Base-by-base conservation (phyloP, 306 rosid genomes). In the Albizia julibrissin region DNA sequence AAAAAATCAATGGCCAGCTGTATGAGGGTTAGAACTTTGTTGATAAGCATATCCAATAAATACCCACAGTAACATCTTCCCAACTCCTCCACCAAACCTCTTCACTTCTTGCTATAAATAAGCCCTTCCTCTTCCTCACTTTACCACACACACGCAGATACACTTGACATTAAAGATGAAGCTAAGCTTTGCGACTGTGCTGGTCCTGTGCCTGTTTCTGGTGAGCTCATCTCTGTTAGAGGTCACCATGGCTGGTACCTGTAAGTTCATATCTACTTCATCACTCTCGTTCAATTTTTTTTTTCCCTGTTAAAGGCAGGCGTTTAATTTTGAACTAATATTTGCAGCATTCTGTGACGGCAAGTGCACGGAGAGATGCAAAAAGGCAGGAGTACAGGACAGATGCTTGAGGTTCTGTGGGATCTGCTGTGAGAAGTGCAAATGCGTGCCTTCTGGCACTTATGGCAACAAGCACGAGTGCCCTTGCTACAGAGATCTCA, bases 381-480 rank as follows among this genome's bases (percentile, higher is more conserved):
- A 92, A 0, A 87, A 79, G 31, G 97, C 98, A 0, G 94, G 94
- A 74, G 72, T 79, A 59, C 61, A 74, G 77, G 92, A 91, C 37
- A 58, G 94, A 59, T 95, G 99, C 87, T 0, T 91, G 80, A 93
- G 44, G 79, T 95, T 89, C 79, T 95, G 99, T 10, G 91, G 93
- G 4, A 89, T 95, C 14, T 95, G 99, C 79, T 95, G 99, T 44
- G 85, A 37, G 24, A 91, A 86, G 70, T 95, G 98, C 69, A 62
- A 87, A 27, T 95, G 98, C 56, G 97, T 93, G 81, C 98, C 98
- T 1, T 95, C 98, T 24, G 98, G 98, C 37, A 93, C 98, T 67
- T 90, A 82, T 22, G 98, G 98, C 8, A 87, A 95, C 89, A 93
- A 95, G 85, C 86, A 93, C 69, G 95, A 95, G 87, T 93, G 98